These are phyloP conservation scores for Pseudoscleropodium purum DNA, from an alignment of 225 moss, liverwort and hornwort genomes.

Conservation along the genomic window DNA sequence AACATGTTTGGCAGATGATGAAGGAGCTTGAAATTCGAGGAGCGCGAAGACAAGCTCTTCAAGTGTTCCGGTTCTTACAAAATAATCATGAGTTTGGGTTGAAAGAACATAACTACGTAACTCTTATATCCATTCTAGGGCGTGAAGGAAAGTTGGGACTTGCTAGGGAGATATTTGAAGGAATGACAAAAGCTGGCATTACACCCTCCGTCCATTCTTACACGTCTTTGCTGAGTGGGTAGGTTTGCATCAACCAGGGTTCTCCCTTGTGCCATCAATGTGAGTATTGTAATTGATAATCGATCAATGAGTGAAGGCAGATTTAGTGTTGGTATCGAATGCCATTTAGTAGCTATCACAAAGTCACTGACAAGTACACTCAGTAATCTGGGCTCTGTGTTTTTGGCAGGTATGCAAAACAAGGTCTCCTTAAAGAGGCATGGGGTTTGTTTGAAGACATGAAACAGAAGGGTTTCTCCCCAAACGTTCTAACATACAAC, in stretches of 20 bases:
- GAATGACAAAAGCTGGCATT: conserved; percentile 37
- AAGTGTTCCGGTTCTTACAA: conserved; percentile 72
- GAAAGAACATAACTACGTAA: conserved; percentile 67
- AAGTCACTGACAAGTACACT: neutral
- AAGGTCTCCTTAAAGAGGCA: conserved; percentile 67
- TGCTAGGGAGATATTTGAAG: conserved; percentile 72
- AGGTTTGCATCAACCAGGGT: conserved; percentile 9
- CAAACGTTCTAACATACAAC: conserved; percentile 82
- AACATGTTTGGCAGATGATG: conserved; percentile 56
- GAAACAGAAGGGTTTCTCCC: conserved; percentile 54
- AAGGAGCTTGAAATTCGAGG: conserved; percentile 88
- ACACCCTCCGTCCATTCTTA: conserved; percentile 55
- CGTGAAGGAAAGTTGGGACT: conserved; percentile 86
- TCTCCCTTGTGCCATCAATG: neutral
- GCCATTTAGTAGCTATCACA: neutral
- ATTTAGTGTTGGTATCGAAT: neutral
- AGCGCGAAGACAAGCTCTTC: conserved; percentile 78
- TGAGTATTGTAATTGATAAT: neutral
- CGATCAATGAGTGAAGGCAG: neutral
- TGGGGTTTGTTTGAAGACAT: conserved; percentile 63
- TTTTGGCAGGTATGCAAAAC: conserved; percentile 74
- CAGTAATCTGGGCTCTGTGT: neutral
- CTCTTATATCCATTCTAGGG: conserved; percentile 79
- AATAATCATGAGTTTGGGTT: conserved; percentile 26
- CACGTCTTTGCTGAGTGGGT: conserved; percentile 79